A percentile compares a stretch with the other conserved stretches of the same genome.
phyloP scores from a whole-genome alignment of 768 basidiomycete genomes.

The Phanerochaete sordida region DNA sequence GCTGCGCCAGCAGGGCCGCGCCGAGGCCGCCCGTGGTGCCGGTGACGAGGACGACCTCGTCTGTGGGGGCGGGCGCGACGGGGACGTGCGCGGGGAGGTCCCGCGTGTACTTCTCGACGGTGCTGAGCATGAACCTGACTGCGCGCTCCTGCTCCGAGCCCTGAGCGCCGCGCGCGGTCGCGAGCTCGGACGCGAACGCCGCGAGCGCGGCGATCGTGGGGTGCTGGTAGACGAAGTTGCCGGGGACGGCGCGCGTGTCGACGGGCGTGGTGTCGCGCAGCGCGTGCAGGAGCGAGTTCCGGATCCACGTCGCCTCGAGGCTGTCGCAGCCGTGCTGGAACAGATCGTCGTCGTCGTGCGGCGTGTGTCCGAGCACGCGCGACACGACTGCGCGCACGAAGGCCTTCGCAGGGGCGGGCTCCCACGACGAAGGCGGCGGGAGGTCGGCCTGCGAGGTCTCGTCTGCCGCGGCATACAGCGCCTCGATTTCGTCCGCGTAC shows the following conservation, averaged over 20 bases:
- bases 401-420: constrained; percentile 13
- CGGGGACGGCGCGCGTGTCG: constrained; percentile 19
- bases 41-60: constrained; percentile 27
- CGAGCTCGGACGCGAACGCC: constrained; percentile 16
- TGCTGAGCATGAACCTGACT: constrained; percentile 5
- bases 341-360: constrained; percentile 33
- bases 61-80: background rate
- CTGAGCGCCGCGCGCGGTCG: background rate
- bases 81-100: constrained; percentile 12
- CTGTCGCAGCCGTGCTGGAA: constrained; percentile 41
- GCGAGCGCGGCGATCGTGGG: constrained; percentile 34
- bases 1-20: constrained; percentile 20
- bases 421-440: constrained; percentile 25
- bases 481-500: constrained; percentile 39
- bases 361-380: constrained; percentile 25
- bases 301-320: constrained; percentile 30
- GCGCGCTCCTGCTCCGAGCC: constrained; percentile 12
- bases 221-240: constrained; percentile 33
- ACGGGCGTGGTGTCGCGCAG: constrained; percentile 20
- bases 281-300: constrained; percentile 28
- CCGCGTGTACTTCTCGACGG: constrained; percentile 31
- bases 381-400: constrained; percentile 32
- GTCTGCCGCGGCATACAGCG: constrained; percentile 29
- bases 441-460: constrained; percentile 29
- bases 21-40: constrained; percentile 33